These are phyloP conservation scores for Ophiostoma piceae DNA, from an alignment of 2,329 filamentous ascomycete species.

Conservation along the genomic window DNA sequence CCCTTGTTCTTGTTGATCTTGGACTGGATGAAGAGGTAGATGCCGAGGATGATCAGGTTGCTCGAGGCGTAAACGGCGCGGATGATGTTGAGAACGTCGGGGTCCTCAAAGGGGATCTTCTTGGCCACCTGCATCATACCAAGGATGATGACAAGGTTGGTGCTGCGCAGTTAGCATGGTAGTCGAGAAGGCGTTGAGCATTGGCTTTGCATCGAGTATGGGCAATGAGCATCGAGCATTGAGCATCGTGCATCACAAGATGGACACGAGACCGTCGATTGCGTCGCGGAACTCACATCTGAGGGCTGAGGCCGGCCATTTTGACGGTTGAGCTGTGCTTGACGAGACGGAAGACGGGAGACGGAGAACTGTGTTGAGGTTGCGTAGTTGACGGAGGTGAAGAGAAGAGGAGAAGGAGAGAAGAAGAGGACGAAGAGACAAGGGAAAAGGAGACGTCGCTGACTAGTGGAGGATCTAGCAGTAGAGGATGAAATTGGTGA, in stretches of 20 bases:
- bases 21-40: constrained; percentile 81
- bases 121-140: constrained; percentile 98
- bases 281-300: constrained; percentile 49
- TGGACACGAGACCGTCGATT: not conserved
- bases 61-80: constrained; percentile 52
- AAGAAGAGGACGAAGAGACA: not conserved
- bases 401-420: not conserved
- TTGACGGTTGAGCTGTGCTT: constrained; percentile 31
- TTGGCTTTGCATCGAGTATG: not conserved
- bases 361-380: not conserved
- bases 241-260: not conserved
- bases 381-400: not conserved
- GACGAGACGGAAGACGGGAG: not conserved
- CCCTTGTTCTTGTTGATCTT: constrained; percentile 97
- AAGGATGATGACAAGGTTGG: constrained; percentile 90
- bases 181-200: not conserved
- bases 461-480: not conserved
- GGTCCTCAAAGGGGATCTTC: constrained; percentile 90
- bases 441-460: constrained; percentile 15
- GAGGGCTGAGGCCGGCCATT: constrained; percentile 59
- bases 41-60: constrained; percentile 73
- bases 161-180: constrained; percentile 48
- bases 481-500: not conserved
- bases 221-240: not conserved
- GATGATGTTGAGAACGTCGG: constrained; percentile 51